Evolutionary conservation across 2,329 filamentous ascomycete genomes (phyloP), one percentile per base, ranked within the genome.

Genomic region (Cladorrhinum sp.): DNA sequence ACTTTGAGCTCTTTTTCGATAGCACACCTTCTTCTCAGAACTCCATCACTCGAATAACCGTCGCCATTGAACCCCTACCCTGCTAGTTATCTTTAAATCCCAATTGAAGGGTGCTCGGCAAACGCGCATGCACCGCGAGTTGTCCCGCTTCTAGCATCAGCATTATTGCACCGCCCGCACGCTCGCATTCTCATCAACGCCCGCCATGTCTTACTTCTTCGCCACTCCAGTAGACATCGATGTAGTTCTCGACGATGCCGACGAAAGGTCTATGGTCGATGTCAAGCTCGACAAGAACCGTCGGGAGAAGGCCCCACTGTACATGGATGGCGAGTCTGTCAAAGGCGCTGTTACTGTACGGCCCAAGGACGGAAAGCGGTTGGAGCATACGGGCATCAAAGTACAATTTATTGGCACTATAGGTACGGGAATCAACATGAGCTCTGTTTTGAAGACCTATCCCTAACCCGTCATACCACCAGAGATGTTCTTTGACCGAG

Each of bases 401-500:
- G 93, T 99, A 70, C 95, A 99, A 75, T 99, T 99, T 80, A 97
- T 99, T 71, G 95, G 95, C 74, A 96, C 93, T 65, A 99, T 99
- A 81, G 92, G 92, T 95, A 79, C 64, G 78, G 13, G 41, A 45
- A 2, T 45, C 18, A 41, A 3, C n/a, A 7, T 45, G 8, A 2
- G 8, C n/a, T 16, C 10, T 45, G 60, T 55, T 60, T 48, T 29
- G 36, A 54, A 22, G 61, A 58, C 29, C 58, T 20, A 25, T 20
- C 49, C 18, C 41, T 45, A n/a, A 45, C 41, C 7, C 55, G 22
- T 24, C 41, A 13, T 18, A 10, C 16, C 41, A 57, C 36, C 59
- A 96, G 95, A 99, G 76, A 99, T 99, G 95, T 99, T 98, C 85
- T 99, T 96, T 77, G 95, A 99, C 76, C 91, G 95, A 72, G 93